Conservation (phyloP, 2,329 filamentous ascomycete species). For the Aaosphaeria arxii region DNA sequence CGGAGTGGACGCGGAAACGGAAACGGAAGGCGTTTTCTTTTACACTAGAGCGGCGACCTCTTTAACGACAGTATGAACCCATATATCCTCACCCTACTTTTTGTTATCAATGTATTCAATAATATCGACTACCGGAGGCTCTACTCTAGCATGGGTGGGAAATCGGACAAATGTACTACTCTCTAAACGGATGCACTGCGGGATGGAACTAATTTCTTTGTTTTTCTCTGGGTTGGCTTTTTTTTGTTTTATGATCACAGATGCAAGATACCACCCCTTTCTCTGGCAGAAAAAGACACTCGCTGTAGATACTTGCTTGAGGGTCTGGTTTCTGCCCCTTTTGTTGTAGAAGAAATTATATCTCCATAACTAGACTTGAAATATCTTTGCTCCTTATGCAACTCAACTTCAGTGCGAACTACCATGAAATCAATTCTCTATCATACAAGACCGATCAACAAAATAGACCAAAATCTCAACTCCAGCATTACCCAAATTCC, state of each 20-base stretch:
- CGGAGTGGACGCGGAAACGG: too few species aligned
- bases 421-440: too few species aligned
- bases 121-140: not conserved
- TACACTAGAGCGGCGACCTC: not conserved
- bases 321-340: slow-evolving; percentile 8
- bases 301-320: slow-evolving; percentile 23
- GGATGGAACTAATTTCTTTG: not conserved
- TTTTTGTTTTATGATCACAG: too few species aligned
- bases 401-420: too few species aligned
- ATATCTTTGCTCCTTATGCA: too few species aligned
- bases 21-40: not conserved
- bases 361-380: too few species aligned
- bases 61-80: slow-evolving; percentile 10
- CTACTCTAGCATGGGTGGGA: too few species aligned
- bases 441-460: too few species aligned
- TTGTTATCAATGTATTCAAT: not conserved
- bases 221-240: not conserved
- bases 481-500: too few species aligned
- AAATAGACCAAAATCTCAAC: too few species aligned
- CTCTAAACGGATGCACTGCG: not conserved
- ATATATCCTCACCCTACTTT: not conserved
- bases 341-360: not conserved
- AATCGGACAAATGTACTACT: not conserved
- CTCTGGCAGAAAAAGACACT: slow-evolving; percentile 25
- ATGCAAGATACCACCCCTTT: slow-evolving; percentile 1